Evolutionary conservation across 371 early-diverging fungal genomes (phyloP).

Genomic region (Haplosporangium sp.): DNA sequence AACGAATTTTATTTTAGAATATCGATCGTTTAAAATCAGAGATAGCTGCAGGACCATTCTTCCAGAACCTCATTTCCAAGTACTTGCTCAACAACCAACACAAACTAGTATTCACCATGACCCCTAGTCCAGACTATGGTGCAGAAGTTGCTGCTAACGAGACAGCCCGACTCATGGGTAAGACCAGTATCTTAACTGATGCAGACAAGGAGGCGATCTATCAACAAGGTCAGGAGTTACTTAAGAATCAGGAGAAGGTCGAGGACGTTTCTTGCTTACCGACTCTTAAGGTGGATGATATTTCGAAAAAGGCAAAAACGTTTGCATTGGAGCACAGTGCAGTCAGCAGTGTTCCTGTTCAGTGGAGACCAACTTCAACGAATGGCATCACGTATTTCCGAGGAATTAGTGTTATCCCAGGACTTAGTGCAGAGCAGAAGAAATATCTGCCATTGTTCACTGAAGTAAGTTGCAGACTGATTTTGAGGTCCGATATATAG

Average conservation of each 20-base stretch:
- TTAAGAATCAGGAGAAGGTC: constrained; percentile 75
- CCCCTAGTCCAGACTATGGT: constrained; percentile 77
- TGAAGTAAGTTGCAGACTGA: constrained; percentile 59
- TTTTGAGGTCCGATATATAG: neutral
- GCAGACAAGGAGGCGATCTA: constrained; percentile 70
- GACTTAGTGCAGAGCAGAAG: constrained; percentile 74
- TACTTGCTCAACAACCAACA: constrained; percentile 86
- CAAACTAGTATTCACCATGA: constrained; percentile 84
- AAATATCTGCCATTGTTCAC: constrained; percentile 85
- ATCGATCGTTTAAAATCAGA: constrained; percentile 80
- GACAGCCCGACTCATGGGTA: constrained; percentile 68
- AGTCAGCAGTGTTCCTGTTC: constrained; percentile 70
- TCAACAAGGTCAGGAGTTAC: constrained; percentile 70
- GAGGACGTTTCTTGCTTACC: constrained; percentile 90
- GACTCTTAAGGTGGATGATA: constrained; percentile 80
- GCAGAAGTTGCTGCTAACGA: constrained; percentile 72
- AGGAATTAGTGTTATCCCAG: constrained; percentile 72
- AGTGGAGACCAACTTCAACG: constrained; percentile 85
- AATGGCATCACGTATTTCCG: constrained; percentile 95
- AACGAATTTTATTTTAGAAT: constrained; percentile 57
- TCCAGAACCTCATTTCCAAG: constrained; percentile 75
- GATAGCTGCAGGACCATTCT: constrained; percentile 73
- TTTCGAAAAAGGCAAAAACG: constrained; percentile 70
- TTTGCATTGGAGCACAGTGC: constrained; percentile 77
- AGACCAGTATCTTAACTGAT: constrained; percentile 69